Evolutionary conservation across 768 basidiomycete species (phyloP).

Genomic region (Agaricus blazei): DNA sequence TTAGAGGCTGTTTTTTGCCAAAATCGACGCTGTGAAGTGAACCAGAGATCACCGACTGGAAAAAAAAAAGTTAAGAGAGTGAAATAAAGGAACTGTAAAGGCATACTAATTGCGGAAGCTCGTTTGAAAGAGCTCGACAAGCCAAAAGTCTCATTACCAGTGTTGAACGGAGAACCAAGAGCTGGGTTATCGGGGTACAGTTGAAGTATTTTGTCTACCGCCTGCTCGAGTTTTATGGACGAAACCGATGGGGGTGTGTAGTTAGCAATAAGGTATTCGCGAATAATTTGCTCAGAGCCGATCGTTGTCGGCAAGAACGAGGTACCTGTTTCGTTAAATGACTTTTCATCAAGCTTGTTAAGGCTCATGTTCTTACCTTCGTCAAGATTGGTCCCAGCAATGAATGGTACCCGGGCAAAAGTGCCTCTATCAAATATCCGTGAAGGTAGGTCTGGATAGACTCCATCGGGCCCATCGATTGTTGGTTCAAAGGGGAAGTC

Average conservation of each 20-base stretch:
- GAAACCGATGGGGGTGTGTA: conserved; percentile 23
- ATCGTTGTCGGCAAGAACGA: conserved; percentile 23
- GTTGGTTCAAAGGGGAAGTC: conserved; percentile 28
- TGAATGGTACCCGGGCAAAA: conserved; percentile 35
- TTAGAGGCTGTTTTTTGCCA: conserved; percentile 35
- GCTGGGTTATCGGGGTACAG: conserved; percentile 39
- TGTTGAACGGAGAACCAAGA: conserved; percentile 40
- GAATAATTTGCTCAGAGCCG: conserved; percentile 20
- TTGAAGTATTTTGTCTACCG: conserved; percentile 23
- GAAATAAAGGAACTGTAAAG: not conserved
- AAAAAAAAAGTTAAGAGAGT: not conserved
- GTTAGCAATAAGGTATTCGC: conserved; percentile 19
- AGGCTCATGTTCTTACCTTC: conserved; percentile 28
- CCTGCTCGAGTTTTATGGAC: conserved; percentile 14
- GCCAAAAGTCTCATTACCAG: conserved; percentile 41
- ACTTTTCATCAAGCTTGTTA: not conserved
- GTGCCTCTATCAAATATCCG: conserved; percentile 19
- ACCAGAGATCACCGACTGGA: conserved; percentile 31
- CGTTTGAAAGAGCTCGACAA: conserved; percentile 28
- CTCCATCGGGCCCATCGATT: conserved; percentile 35
- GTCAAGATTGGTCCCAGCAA: conserved; percentile 38
- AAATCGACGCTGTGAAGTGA: conserved; percentile 31
- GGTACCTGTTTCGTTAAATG: conserved; percentile 23
- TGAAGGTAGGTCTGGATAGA: conserved; percentile 35
- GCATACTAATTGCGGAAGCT: conserved; percentile 23